phyloP scores from a whole-genome alignment of 139 green algal species.

The Pleodorina starrii region DNA sequence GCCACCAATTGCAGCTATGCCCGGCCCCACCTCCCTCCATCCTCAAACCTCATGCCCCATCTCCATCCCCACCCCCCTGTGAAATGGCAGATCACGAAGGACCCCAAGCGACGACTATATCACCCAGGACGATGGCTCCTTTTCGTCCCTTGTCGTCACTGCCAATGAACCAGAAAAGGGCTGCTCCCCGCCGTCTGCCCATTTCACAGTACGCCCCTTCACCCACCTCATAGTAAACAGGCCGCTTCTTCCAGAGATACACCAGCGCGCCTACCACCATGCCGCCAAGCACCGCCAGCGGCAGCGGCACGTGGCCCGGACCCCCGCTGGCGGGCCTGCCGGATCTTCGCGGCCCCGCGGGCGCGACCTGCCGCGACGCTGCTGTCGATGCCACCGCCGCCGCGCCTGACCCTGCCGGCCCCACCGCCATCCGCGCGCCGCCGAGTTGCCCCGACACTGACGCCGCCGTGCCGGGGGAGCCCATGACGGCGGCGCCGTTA shows the following conservation, averaged over 20 bases:
- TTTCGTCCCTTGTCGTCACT: too few relatives aligned
- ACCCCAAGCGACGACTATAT: too few relatives aligned
- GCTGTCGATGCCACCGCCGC: neutral
- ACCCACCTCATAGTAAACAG: slow-evolving; percentile 50
- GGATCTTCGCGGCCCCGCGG: neutral
- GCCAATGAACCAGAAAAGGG: too few relatives aligned
- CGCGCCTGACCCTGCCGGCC: neutral
- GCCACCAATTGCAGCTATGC: too few relatives aligned
- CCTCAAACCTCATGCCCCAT: too few relatives aligned
- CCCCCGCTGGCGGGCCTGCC: neutral
- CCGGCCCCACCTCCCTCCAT: too few relatives aligned
- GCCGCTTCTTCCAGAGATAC: slow-evolving; percentile 45
- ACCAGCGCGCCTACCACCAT: slow-evolving; percentile 35
- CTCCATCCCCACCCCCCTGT: too few relatives aligned
- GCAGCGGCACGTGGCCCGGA: slow-evolving; percentile 31
- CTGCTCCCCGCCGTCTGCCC: too few relatives aligned
- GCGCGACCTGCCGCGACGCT: neutral
- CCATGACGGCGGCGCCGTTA: neutral
- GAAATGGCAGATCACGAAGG: too few relatives aligned
- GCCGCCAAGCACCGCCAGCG: slow-evolving; percentile 40
- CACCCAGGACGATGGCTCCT: too few relatives aligned
- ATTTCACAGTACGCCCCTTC: too few relatives aligned
- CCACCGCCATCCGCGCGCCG: neutral
- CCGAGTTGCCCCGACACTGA: neutral
- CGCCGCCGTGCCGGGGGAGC: neutral